Evolutionary conservation across 768 basidiomycete genomes (phyloP).

Genomic region (Suillus brevipes): DNA sequence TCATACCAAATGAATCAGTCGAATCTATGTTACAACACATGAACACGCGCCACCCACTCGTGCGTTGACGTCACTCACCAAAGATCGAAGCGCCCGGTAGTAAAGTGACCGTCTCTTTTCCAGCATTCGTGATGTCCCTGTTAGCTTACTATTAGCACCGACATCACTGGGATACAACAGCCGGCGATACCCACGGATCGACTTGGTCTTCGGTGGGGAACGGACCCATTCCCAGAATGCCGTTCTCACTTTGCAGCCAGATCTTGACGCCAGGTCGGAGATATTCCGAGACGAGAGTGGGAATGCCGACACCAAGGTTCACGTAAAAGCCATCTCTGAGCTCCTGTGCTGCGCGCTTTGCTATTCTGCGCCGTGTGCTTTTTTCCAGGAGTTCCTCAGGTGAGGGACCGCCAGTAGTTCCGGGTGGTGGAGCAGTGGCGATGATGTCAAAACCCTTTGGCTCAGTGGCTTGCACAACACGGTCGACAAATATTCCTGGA

Average conservation of each 20-base stretch:
- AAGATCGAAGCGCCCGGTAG: constrained; percentile 86
- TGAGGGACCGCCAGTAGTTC: constrained; percentile 26
- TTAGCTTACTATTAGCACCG: not conserved
- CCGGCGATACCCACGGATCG: constrained; percentile 55
- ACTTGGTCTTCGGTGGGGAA: constrained; percentile 73
- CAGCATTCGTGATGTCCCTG: constrained; percentile 83
- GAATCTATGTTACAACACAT: constrained; percentile 51
- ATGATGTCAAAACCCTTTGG: constrained; percentile 72
- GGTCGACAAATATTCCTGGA: constrained; percentile 82
- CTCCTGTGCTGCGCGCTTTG: constrained; percentile 79
- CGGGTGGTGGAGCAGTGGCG: constrained; percentile 53
- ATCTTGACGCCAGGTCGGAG: constrained; percentile 66
- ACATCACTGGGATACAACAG: not conserved
- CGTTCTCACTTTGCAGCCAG: constrained; percentile 85
- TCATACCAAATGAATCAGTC: constrained; percentile 90
- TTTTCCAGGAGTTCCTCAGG: constrained; percentile 54
- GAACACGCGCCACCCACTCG: not conserved
- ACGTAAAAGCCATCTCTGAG: constrained; percentile 80
- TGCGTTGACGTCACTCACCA: constrained; percentile 44
- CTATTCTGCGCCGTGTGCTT: constrained; percentile 63
- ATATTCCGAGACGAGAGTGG: constrained; percentile 77
- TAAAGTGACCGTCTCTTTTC: constrained; percentile 88
- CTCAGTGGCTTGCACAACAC: constrained; percentile 71
- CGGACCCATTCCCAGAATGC: constrained; percentile 80
- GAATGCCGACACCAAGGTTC: constrained; percentile 84